Base-by-base conservation (phyloP, 2,329 filamentous ascomycete species). In the Alternaria angustiovoidea region DNA sequence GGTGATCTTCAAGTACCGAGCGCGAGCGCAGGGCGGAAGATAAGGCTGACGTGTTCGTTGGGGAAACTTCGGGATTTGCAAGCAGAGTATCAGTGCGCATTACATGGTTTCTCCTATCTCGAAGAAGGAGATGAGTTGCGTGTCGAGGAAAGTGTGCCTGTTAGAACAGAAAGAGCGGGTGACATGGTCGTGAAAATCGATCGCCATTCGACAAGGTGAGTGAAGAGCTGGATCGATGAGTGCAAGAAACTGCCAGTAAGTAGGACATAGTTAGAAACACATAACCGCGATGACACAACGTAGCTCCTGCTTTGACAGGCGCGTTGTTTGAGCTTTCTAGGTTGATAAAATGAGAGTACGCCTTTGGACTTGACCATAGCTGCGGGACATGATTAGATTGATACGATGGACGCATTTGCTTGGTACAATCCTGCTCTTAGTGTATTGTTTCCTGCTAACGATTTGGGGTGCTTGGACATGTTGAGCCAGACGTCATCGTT, bases 61-160 rank as follows among this genome's bases (percentile, higher is more conserved):
- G 46, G 46, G 46, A 36, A 49, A 36, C 32, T 49, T 49, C 46
- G 46, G 46, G 32, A 38, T 49, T 24, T n/a, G 22, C 20, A 34
- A 36, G n/a, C 7, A 38, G 46, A 24, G 30, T 14, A 49, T 36
- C 46, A 49, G 34, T 49, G 46, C 46, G 32, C 46, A 26, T 14
- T 24, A 38, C 22, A 38, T 38, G 16, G 22, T 36, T 38, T 36
- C 46, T 38, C 30, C 34, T 34, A 49, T 49, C 39, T 24, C 11
- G 32, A 24, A 3, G 32, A 7, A 49, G 16, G 32, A 36, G 12
- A 16, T 26, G 32, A 38, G 46, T 12, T 38, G 14, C 20, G 46
- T 14, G 16, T 49, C 7, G 22, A 38, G 34, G 32, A 38, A 22
- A 38, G 22, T 16, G 22, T 18, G 18, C 46, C 32, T 49, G 20